Evolutionary conservation across 2,329 filamentous ascomycete genomes (phyloP).

Genomic region (Trichoderma lentiforme): DNA sequence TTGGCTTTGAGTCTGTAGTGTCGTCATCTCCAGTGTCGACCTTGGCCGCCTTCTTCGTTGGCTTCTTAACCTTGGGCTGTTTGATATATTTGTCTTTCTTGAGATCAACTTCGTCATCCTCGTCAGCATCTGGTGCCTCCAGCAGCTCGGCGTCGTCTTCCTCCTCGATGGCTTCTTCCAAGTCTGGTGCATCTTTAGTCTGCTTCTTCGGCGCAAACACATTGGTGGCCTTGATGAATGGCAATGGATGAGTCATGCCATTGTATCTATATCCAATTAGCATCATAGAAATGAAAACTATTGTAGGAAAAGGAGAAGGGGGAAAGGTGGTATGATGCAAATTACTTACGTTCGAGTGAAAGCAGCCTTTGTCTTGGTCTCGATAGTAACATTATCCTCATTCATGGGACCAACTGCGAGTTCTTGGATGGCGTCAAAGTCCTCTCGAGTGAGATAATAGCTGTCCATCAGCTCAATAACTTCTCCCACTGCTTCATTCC

Average conservation of each 20-base stretch:
- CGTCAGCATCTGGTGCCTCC: constrained; percentile 58
- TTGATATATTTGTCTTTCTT: constrained; percentile 97
- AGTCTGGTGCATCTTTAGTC: constrained; percentile 76
- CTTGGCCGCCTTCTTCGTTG: constrained; percentile 36
- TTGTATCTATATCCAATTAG: constrained; percentile 65
- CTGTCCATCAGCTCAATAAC: constrained; percentile 96
- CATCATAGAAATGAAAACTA: not conserved
- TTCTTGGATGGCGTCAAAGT: constrained; percentile 90
- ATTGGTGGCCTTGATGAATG: constrained; percentile 91
- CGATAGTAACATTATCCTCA: constrained; percentile 71
- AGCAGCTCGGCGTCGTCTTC: constrained; percentile 71
- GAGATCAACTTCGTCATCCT: constrained; percentile 76
- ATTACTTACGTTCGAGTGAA: constrained; percentile 80
- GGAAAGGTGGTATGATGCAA: not conserved
- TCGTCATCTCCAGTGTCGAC: constrained; percentile 50
- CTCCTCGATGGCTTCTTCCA: constrained; percentile 94
- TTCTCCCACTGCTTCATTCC: constrained; percentile 75
- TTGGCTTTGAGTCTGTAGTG: constrained; percentile 50
- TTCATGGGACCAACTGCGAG: constrained; percentile 83
- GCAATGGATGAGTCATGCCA: constrained; percentile 76
- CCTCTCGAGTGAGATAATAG: constrained; percentile 91
- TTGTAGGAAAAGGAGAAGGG: not conserved
- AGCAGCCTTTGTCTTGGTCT: constrained; percentile 78
- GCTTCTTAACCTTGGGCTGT: constrained; percentile 70
- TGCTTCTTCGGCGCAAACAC: constrained; percentile 69